Evolutionary conservation across 2,329 filamentous ascomycete genomes (phyloP), one percentile per base, ranked within the genome.

Genomic region (Ploettnerulaceae sp.): DNA sequence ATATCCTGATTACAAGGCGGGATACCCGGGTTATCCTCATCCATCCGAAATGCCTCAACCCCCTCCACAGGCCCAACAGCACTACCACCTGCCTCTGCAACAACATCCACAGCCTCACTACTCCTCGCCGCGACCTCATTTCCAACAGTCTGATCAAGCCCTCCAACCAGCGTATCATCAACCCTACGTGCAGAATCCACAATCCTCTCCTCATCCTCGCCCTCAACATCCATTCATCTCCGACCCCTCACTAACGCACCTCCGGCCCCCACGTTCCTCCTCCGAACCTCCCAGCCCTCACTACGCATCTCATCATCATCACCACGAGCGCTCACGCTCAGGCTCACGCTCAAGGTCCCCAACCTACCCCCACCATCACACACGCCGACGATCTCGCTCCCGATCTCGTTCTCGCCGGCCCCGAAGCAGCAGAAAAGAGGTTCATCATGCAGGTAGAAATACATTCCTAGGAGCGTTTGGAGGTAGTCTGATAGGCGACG

Each of bases 401-500:
- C 29, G 35, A 20, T 25, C 33, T 22, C 36, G 37, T 9, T 32
- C 35, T 6, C 25, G 18, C 21, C 34, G 37, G n/a, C 36, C 31
- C 7, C 25, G 18, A 24, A 39, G 36, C 12, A 38, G 21, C 11
- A 28, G 29, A 36, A 29, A 37, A 5, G 34, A 35, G 15, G 40
- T 20, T 24, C 20, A 33, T 22, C 22, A 45, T 12, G 25, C 9
- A 5, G 47, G 31, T 18, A 26, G 24, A 7, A 52, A 56, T 39
- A 56, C 55, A 21, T 58, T 58, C 25, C 29, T 57, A 4, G 56
- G 56, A 7, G 53, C 53, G 6, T 48, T 57, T 44, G 55, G 56
- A 2, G 56, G 56, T 2, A 42, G 51, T 1, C 47, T 48, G 4
- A 48, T 58, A 24, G 56, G 56, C 1, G 56, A 58, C 49, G 44